Evolutionary conservation across 495 filamentous ascomycete genomes (phyloP), one percentile per base, ranked within the genome.

Genomic region (Terfezia claveryi): DNA sequence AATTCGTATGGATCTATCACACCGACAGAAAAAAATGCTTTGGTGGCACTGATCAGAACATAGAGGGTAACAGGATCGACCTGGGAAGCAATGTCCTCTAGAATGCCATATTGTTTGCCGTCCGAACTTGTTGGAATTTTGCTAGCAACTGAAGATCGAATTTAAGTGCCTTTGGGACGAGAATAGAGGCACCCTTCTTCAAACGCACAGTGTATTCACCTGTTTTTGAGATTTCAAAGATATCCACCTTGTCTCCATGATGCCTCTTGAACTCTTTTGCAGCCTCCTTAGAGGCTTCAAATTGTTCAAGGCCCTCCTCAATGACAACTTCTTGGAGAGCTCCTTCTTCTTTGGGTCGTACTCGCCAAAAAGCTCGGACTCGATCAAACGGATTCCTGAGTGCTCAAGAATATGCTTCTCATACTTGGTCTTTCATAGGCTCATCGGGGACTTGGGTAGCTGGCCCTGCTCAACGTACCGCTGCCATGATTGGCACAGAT

Each of bases 1-100:
- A 99, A 96, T 69, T 99, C 91, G 63, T 95, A 99, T 23, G 91
- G 92, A 67, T 99, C 92, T n/a, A 87, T 95, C 67, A 99, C 88
- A 80, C 91, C 91, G 52, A 87, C 79, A 0, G 86, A 79, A 38
- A 96, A 75, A 51, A 99, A 79, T 10, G 89, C 76, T 68, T 99
- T 91, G 5, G 81, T 86, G 37, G 86, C 89, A 57, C 86, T 87
- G 55, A 96, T 86, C 37, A 99, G 80, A 20, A 95, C 87, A 62
- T 83, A 96, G 41, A 99, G 74, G 4, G 92, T 94, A 52, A 94
- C 87, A 5, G 88, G 89, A 61, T 99, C 92, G 53, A 99, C 91
- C 69, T 99, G 91, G 50, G 81, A 81, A 64, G 96, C 87, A 63
- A 99, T 99, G 65, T 99, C 91, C 53, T 95, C 91, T 4, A 88